These are phyloP conservation scores for Manihot esculenta DNA, from an alignment of 441 rosid genomes.

Conservation along the genomic window DNA sequence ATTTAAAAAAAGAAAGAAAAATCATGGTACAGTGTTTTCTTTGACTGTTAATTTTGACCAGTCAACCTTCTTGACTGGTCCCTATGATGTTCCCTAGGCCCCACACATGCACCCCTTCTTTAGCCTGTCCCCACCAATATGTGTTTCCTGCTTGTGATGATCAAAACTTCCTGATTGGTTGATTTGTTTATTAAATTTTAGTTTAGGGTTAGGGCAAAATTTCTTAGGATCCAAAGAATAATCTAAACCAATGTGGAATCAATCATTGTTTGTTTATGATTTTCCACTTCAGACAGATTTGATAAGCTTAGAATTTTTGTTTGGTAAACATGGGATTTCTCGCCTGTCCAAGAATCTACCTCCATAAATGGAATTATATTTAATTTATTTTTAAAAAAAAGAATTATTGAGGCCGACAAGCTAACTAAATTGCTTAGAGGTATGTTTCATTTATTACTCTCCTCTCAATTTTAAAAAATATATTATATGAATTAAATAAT, in stretches of 20 bases:
- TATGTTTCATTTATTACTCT: neutral
- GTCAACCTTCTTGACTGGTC: slow-evolving; percentile 46
- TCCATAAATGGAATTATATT: slow-evolving; percentile 17
- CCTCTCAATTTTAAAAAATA: too few relatives aligned
- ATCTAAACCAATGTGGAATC: slow-evolving; percentile 30
- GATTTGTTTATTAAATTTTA: neutral
- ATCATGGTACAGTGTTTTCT: slow-evolving; percentile 22
- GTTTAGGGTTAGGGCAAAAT: neutral
- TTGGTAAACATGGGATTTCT: slow-evolving; percentile 44
- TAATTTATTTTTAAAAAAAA: neutral
- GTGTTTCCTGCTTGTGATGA: neutral
- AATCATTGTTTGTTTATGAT: slow-evolving; percentile 47
- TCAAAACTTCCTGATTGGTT: neutral
- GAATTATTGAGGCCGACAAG: slow-evolving; percentile 5
- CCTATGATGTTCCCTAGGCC: slow-evolving; percentile 20
- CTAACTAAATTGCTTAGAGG: neutral
- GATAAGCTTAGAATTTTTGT: slow-evolving; percentile 49
- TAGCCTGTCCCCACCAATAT: slow-evolving; percentile 15
- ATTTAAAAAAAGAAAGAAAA: neutral
- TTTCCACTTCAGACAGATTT: slow-evolving; percentile 40
- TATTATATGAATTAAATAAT: too few relatives aligned
- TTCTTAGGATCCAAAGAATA: slow-evolving; percentile 39
- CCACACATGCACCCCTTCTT: too few relatives aligned
- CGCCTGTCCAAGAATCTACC: slow-evolving; percentile 41
- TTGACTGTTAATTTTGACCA: slow-evolving; percentile 49